Base-by-base conservation (phyloP, 805 yeast genomes). In the Pichia phayaonensis region DNA sequence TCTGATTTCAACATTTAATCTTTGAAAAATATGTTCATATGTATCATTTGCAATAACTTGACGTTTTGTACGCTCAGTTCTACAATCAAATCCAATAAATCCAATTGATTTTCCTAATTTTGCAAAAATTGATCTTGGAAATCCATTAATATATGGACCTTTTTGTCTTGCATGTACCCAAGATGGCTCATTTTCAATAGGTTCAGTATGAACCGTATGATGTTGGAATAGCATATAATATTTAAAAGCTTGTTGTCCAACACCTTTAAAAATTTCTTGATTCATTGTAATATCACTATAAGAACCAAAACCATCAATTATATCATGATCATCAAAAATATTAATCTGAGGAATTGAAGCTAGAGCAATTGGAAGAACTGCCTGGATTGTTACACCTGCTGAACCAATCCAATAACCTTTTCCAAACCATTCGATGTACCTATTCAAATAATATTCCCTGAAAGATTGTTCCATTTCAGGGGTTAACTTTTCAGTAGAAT, bases 261-360 rank as follows among this genome's bases (percentile, higher is more conserved):
- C 76, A 13, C 83, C 79, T 50, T 67, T 64, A 63, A 92, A 87
- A 10, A 87, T 77, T 1, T 80, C 81, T 40, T 81, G 78, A 3
- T 60, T 59, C 96, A 89, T 90, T 34, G 96, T 87, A 1, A 66
- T 50, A 56, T 89, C 86, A 45, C 75, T 73, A 65, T 92, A 92
- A 0, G 96, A 86, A 2, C 98, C 99, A 68, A 81, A 92, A 2
- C 98, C 99, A 63, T 92, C 99, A 57, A 94, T 90, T 47, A 92
- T 87, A 65, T 94, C 98, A 68, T 92, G 99, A 65, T 92, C 99
- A 66, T 92, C 99, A 68, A 72, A 90, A 31, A 92, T 79, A 65
- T 90, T 92, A 49, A 92, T 74, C 36, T 84, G 77, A 7, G 99
- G 98, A 55, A 92, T 90, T 44, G 80, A 80, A 0, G 95, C 82